These are phyloP conservation scores for Drechslerella dactyloides DNA, from an alignment of 2,329 filamentous ascomycete genomes.

Conservation along the genomic window DNA sequence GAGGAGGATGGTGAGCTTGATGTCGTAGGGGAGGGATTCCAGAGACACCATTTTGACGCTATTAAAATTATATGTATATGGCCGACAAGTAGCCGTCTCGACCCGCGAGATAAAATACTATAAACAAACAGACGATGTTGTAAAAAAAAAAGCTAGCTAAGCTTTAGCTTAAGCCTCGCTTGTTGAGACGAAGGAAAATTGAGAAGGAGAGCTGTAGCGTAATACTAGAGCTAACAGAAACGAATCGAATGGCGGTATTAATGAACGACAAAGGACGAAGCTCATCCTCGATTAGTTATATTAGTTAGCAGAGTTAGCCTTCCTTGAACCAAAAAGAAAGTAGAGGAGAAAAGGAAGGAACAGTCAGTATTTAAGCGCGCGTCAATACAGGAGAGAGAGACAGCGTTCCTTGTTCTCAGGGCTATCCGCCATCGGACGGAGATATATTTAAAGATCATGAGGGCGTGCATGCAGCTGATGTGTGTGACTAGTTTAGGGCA, in stretches of 20 bases:
- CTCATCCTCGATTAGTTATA: conserved; percentile 6
- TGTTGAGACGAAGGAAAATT: not conserved
- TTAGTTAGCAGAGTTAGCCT: not conserved
- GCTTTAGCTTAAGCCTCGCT: not conserved
- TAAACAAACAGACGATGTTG: not conserved
- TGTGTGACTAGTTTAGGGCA: not conserved
- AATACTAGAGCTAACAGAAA: too few relatives aligned
- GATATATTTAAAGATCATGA: not conserved
- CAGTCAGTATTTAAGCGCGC: conserved; percentile 6
- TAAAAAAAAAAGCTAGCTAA: not conserved
- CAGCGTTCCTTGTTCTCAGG: not conserved
- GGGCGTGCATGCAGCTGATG: not conserved
- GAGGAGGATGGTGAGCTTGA: conserved; percentile 24
- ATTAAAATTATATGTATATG: not conserved
- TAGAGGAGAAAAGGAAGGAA: not conserved
- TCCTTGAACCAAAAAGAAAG: conserved; percentile 2
- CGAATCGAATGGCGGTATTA: not conserved
- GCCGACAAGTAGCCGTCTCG: not conserved
- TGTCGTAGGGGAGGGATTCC: conserved; percentile 18
- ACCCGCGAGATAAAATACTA: not conserved
- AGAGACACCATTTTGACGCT: not conserved
- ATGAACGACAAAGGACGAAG: not conserved
- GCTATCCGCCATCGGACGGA: conserved; percentile 1
- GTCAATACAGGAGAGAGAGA: not conserved
- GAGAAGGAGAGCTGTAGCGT: not conserved